Conservation (phyloP, 768 basidiomycete genomes). For the Royoungia palumana region DNA sequence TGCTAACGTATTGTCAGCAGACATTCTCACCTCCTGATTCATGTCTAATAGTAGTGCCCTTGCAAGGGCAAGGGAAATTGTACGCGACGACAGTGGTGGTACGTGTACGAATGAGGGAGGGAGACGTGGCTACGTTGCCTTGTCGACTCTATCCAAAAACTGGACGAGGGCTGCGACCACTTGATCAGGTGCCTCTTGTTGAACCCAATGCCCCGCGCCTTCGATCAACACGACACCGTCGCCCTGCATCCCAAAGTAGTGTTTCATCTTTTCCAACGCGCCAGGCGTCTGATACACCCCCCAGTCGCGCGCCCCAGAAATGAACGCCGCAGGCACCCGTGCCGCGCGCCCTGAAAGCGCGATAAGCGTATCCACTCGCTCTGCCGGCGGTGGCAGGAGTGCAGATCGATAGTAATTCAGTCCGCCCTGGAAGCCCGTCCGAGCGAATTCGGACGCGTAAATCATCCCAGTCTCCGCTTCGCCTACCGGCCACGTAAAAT, state of each 20-base stretch:
- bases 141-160: conserved; percentile 36
- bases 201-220: conserved; percentile 63
- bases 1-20: conserved; percentile 17
- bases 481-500: conserved; percentile 45
- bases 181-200: conserved; percentile 49
- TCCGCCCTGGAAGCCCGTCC: conserved; percentile 63
- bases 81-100: background rate
- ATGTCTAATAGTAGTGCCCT: conserved; percentile 23
- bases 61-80: background rate
- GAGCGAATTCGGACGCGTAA: conserved; percentile 46
- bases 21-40: conserved; percentile 5
- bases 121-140: background rate
- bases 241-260: conserved; percentile 32
- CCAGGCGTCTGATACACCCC: conserved; percentile 56
- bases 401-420: conserved; percentile 52
- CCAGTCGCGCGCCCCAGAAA: conserved; percentile 58
- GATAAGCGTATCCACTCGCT: conserved; percentile 38
- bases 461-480: conserved; percentile 40
- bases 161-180: conserved; percentile 39
- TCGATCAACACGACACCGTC: conserved; percentile 51
- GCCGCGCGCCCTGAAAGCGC: conserved; percentile 47
- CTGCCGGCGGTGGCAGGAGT: conserved; percentile 29
- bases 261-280: conserved; percentile 42
- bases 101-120: too few relatives aligned
- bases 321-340: conserved; percentile 53